Evolutionary conservation across 1,139 yeast species (phyloP).

Genomic region (Taphrina wiesneri): DNA sequence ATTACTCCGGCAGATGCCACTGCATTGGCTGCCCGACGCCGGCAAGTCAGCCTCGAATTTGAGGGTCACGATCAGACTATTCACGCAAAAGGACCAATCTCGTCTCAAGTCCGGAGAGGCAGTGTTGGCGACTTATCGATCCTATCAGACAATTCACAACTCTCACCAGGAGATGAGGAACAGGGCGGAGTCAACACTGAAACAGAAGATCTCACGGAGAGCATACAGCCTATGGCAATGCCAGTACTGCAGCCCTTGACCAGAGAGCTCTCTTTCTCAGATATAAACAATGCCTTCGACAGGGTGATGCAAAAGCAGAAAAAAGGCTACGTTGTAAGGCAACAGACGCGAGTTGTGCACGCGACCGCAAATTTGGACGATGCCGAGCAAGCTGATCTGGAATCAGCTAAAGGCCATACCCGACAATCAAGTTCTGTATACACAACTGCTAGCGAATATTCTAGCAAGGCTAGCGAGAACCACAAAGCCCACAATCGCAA

Average conservation of each 20-base stretch:
- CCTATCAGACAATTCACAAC: neutral
- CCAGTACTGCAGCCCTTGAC: conserved; percentile 27
- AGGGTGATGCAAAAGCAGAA: conserved; percentile 32
- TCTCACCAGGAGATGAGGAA: neutral
- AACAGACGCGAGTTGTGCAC: conserved; percentile 35
- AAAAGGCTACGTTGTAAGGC: conserved; percentile 35
- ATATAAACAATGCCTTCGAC: conserved; percentile 30
- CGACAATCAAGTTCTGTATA: conserved; percentile 31
- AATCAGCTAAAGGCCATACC: conserved; percentile 17
- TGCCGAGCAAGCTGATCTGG: neutral
- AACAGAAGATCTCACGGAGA: neutral
- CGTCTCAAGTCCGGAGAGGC: neutral
- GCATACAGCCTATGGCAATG: conserved; percentile 10
- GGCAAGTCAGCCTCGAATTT: conserved; percentile 26
- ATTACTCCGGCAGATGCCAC: conserved; percentile 31
- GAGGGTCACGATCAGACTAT: conserved; percentile 1
- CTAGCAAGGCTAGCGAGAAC: conserved; percentile 6
- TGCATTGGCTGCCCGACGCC: conserved; percentile 26
- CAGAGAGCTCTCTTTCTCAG: conserved; percentile 23
- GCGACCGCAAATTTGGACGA: conserved; percentile 19
- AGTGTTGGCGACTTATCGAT: neutral
- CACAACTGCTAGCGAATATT: conserved; percentile 10
- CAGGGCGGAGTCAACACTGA: neutral
- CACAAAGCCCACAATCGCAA: conserved; percentile 17
- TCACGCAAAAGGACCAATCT: neutral